Evolutionary conservation across 116 monocot genomes (phyloP).

Genomic region (Iris pallida): DNA sequence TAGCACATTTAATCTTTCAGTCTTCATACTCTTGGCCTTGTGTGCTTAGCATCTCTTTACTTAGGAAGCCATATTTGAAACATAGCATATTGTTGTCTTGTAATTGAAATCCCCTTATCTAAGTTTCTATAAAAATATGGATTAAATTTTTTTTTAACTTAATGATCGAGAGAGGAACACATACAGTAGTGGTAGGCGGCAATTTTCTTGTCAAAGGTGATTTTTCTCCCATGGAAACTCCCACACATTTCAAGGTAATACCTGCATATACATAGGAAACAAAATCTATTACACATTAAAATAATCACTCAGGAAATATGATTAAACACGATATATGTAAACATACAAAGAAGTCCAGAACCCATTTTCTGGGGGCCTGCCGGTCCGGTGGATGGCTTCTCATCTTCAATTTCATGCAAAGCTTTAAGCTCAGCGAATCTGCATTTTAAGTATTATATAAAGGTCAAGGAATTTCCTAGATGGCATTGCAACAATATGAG

Average conservation of each 20-base stretch:
- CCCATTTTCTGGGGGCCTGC: slow-evolving; percentile 73
- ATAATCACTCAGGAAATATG: background rate
- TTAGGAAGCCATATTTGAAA: too few species aligned
- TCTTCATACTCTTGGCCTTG: too few species aligned
- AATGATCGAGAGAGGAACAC: background rate
- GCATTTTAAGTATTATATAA: slow-evolving; percentile 14
- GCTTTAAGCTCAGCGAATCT: slow-evolving; percentile 71
- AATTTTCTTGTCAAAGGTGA: slow-evolving; percentile 65
- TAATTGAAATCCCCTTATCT: too few species aligned
- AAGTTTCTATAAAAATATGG: background rate
- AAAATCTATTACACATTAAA: slow-evolving; percentile 3
- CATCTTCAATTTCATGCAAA: slow-evolving; percentile 77
- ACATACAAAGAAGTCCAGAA: slow-evolving; percentile 67
- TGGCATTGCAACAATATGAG: background rate
- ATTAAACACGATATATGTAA: background rate
- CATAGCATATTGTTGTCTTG: too few species aligned
- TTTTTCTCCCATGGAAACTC: slow-evolving; percentile 86
- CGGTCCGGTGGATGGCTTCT: slow-evolving; percentile 42
- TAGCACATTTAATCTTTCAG: too few species aligned
- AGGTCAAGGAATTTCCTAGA: background rate
- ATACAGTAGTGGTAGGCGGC: slow-evolving; percentile 74
- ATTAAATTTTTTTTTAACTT: too few species aligned
- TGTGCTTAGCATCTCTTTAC: too few species aligned
- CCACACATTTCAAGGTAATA: slow-evolving; percentile 82
- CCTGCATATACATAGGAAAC: slow-evolving; percentile 29